phyloP scores from a whole-genome alignment of 2,329 filamentous ascomycete species.

The Tolypocladium cylindrosporum region DNA sequence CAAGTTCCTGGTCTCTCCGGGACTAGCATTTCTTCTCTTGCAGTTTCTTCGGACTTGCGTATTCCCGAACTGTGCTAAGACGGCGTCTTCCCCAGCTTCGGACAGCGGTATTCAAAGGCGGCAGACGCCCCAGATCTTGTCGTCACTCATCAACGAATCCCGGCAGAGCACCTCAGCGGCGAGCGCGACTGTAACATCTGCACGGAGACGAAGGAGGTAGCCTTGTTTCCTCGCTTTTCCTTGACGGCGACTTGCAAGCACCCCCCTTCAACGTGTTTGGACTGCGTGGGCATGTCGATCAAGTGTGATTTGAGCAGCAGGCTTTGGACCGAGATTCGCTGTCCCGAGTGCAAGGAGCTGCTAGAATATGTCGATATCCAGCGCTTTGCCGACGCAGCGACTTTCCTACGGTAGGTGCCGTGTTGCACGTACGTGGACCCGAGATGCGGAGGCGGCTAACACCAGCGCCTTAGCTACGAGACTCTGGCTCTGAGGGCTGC shows the following conservation, averaged over 20 bases:
- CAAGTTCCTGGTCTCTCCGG: not conserved
- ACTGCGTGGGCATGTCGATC: not conserved
- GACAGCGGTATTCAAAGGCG: not conserved
- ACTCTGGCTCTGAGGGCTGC: not conserved
- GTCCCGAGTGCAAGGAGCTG: not conserved
- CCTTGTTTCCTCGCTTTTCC: not conserved
- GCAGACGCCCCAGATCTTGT: not conserved
- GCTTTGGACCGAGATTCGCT: not conserved
- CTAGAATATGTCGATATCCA: not conserved
- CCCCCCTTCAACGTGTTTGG: not conserved
- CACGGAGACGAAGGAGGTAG: not conserved
- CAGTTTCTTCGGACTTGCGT: not conserved
- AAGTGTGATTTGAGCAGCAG: not conserved
- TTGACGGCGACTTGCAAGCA: not conserved
- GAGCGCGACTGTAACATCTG: not conserved
- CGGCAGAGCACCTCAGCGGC: not conserved
- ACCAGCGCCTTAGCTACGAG: not conserved
- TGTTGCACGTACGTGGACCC: not conserved
- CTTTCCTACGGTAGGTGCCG: not conserved
- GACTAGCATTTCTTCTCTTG: not conserved
- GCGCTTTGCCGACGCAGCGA: not conserved
- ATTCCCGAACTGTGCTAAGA: not conserved
- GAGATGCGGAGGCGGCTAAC: not conserved
- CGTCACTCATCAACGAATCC: not conserved
- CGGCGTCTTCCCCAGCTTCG: not conserved